phyloP scores from a whole-genome alignment of 768 basidiomycete species.

The Boletales sp. region DNA sequence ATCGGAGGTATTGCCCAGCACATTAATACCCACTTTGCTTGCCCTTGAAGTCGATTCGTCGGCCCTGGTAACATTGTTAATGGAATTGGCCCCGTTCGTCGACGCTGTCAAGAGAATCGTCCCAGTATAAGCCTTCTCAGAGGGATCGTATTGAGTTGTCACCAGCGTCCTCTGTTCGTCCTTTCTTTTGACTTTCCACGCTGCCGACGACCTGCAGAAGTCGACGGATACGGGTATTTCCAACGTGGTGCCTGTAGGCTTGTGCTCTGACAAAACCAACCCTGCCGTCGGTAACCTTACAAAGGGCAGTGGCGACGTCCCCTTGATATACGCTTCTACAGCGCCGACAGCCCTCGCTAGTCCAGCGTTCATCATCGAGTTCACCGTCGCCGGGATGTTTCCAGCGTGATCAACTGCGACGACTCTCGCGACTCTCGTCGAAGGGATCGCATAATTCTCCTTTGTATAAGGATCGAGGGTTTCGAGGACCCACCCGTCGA shows the following conservation, averaged over 20 bases:
- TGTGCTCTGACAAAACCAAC: constrained; percentile 53
- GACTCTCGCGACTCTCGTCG: constrained; percentile 81
- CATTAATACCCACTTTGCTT: constrained; percentile 35
- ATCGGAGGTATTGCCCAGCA: constrained; percentile 14
- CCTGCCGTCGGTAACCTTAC: constrained; percentile 67
- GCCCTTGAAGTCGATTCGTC: constrained; percentile 41
- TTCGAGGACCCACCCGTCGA: constrained; percentile 96
- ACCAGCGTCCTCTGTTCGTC: constrained; percentile 59
- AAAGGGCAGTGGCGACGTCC: constrained; percentile 59
- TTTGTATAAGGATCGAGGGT: constrained; percentile 94
- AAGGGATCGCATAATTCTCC: constrained; percentile 93
- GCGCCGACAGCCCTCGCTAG: constrained; percentile 69
- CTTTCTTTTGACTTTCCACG: constrained; percentile 58
- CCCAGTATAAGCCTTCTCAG: constrained; percentile 48
- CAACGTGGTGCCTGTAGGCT: constrained; percentile 29
- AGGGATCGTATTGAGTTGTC: constrained; percentile 49
- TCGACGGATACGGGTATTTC: constrained; percentile 30
- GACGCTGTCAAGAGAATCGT: constrained; percentile 45
- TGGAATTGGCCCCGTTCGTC: constrained; percentile 1
- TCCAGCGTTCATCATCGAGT: constrained; percentile 78
- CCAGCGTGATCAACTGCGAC: constrained; percentile 86
- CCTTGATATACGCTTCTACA: constrained; percentile 73
- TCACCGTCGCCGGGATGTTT: constrained; percentile 78
- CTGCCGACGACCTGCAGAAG: constrained; percentile 23
- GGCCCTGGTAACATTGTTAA: constrained; percentile 12